A percentile compares a stretch with the other conserved stretches of the same genome.
These are phyloP conservation scores for Aspergillaceae sp. DNA, from an alignment of 2,329 filamentous ascomycete species.

Conservation along the genomic window DNA sequence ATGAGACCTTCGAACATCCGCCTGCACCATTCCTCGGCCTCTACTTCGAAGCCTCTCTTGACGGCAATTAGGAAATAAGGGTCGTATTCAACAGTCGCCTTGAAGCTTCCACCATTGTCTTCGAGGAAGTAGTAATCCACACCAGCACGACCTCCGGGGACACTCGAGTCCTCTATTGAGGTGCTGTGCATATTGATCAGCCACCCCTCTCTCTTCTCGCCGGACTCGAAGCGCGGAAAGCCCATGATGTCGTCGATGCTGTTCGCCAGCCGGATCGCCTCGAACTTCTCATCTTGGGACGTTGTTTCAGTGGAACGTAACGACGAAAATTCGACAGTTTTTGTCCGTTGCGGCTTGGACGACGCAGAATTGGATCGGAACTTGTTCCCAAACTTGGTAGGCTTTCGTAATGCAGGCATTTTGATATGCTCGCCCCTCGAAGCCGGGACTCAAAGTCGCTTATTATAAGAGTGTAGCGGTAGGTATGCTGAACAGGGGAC, in stretches of 20 bases:
- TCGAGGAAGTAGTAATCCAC: slow-evolving; percentile 97
- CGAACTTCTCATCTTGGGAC: slow-evolving; percentile 85
- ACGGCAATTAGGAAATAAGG: slow-evolving; percentile 92
- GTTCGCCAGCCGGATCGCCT: slow-evolving; percentile 73
- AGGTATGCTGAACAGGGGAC: slow-evolving; percentile 18
- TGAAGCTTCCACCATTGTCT: slow-evolving; percentile 82
- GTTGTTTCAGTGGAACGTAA: slow-evolving; percentile 72
- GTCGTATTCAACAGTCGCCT: slow-evolving; percentile 91
- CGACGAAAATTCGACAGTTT: slow-evolving; percentile 71
- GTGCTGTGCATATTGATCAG: slow-evolving; percentile 92
- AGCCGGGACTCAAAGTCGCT: slow-evolving; percentile 15
- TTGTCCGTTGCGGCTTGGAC: slow-evolving; percentile 49
- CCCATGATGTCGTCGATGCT: slow-evolving; percentile 92
- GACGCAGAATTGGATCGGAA: slow-evolving; percentile 36
- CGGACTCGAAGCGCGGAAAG: slow-evolving; percentile 83
- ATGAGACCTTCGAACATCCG: slow-evolving; percentile 73
- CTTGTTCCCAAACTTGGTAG: slow-evolving; percentile 59
- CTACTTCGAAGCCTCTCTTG: slow-evolving; percentile 76
- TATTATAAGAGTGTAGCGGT: slow-evolving; percentile 5
- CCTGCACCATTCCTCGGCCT: slow-evolving; percentile 91
- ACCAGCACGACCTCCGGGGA: slow-evolving; percentile 74
- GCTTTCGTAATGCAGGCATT: slow-evolving; percentile 41
- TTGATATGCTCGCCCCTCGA: slow-evolving; percentile 18
- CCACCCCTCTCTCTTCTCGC: slow-evolving; percentile 80
- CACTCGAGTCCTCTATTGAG: slow-evolving; percentile 71